Base-by-base conservation (phyloP, 805 yeast genomes). In the Saccharomycopsis schoenii region DNA sequence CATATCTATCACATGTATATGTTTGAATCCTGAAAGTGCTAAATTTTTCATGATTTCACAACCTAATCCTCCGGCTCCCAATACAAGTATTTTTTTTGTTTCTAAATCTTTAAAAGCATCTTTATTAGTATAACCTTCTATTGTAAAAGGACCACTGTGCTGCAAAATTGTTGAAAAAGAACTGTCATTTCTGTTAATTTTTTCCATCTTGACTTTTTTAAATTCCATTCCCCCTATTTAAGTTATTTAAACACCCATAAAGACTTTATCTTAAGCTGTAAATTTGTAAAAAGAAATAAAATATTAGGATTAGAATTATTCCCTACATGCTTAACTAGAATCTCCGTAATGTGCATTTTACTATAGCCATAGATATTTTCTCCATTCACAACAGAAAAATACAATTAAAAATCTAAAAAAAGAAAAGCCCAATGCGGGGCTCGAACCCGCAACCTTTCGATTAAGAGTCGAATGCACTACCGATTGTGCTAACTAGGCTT, bases 41-140 rank as follows among this genome's bases (percentile, higher is more conserved):
- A 88, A 74, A 70, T 86, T 80, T 71, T 88, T 88, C 55, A 88
- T 72, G 37, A 88, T 84, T 70, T 88, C 94, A 72, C 96, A 88
- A 2, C 96, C 96, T 25, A 88, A 73, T 0, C 96, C 96, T 0
- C 96, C 96, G 0, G 93, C 93, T 1, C 96, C 96, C 55, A 87
- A 79, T 8, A 82, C 82, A 29, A 76, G 65, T 5, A 75, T 60
- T 57, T 72, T 70, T n/a, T 73, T 66, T 0, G 61, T n/a, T 6
- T 50, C 42, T 10, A 62, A 43, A n/a, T 60, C 55, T 14, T 34
- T 37, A 15, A 47, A 11, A 12, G 52, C 52, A 34, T 55, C 34
- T 4, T 56, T 14, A n/a, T 40, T 51, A 34, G 19, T 3, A 9
- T 42, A 21, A 2, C 50, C 57, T 12, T 56, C 59, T 9, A 58